Base-by-base conservation (phyloP, 306 rosid genomes). In the Trifolium pratense region DNA sequence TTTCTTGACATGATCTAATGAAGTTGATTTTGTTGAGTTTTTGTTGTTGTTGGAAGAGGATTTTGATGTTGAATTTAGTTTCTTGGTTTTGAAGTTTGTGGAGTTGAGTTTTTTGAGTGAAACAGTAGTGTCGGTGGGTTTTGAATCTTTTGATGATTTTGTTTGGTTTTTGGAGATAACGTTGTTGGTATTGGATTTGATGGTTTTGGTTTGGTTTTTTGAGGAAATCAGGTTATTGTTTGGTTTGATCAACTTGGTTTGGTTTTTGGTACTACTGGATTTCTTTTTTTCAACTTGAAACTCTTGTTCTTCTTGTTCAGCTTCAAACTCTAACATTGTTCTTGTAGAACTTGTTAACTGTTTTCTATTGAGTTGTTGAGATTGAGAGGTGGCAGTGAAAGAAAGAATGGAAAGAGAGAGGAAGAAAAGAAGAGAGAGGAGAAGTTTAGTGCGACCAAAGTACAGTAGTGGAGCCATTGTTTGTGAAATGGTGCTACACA, bases 81-180 rank as follows among this genome's bases (percentile, higher is more conserved):
- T 86, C 78, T 85, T 88, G 83, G 39, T 61, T 40, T 88, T 89
- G 26, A 81, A 13, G 62, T 87, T 79, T 39, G 92, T 88, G 68
- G 93, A 80, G 70, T 88, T 87, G 52, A 88, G 86, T 77, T 89
- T 89, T 68, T 86, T 86, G n/a, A n/a, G n/a, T n/a, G n/a, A n/a
- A n/a, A n/a, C n/a, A n/a, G n/a, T n/a, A 57, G 15, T 65, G 68
- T 65, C 71, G 83, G 72, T 11, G 75, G 12, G 45, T 40, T 40
- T 40, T 39, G 43, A 34, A 34, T 34, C 9, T 34, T 34, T 46
- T n/a, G n/a, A n/a, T n/a, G n/a, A n/a, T n/a, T n/a, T n/a, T 79
- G 89, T 87, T 75, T 91, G 95, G 86, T 88, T 88, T 74, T 81
- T 91, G 59, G 76, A 20, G 74, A 86, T 73, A 2, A 56, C 69